Evolutionary conservation across 2,329 filamentous ascomycete genomes (phyloP).

Genomic region (Aspergillus cejpii): DNA sequence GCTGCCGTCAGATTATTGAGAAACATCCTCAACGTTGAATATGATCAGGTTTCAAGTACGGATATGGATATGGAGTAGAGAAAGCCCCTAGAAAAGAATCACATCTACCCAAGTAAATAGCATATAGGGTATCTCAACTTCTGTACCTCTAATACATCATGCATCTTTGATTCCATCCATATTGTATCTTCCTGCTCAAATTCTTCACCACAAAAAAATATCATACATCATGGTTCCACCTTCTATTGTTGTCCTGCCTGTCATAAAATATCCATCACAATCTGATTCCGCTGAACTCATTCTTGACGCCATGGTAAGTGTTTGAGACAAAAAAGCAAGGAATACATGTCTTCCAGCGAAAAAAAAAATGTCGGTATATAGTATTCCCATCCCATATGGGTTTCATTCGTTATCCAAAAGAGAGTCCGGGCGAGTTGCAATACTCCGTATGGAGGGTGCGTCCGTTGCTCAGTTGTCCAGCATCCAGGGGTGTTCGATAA

Average conservation of each 20-base stretch:
- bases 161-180: not conserved
- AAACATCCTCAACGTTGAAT: too few species aligned
- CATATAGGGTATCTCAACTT: constrained; percentile 15
- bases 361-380: constrained; percentile 8
- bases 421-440: too few species aligned
- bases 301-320: not conserved
- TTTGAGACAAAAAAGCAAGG: not conserved
- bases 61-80: too few species aligned
- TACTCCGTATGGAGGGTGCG: not conserved
- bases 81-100: too few species aligned
- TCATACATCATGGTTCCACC: not conserved
- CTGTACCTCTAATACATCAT: constrained; percentile 4
- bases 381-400: not conserved
- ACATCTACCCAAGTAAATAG: constrained; percentile 10
- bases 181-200: not conserved
- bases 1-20: too few species aligned
- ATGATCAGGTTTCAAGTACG: too few species aligned
- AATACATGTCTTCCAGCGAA: not conserved
- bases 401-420: constrained; percentile 5
- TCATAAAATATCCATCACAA: not conserved
- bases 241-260: not conserved
- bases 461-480: constrained; percentile 18
- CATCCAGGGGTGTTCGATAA: constrained; percentile 82
- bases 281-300: not conserved
- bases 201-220: not conserved